Conservation (phyloP, 2,329 filamentous ascomycete species). For the Chaetomium sp. region DNA sequence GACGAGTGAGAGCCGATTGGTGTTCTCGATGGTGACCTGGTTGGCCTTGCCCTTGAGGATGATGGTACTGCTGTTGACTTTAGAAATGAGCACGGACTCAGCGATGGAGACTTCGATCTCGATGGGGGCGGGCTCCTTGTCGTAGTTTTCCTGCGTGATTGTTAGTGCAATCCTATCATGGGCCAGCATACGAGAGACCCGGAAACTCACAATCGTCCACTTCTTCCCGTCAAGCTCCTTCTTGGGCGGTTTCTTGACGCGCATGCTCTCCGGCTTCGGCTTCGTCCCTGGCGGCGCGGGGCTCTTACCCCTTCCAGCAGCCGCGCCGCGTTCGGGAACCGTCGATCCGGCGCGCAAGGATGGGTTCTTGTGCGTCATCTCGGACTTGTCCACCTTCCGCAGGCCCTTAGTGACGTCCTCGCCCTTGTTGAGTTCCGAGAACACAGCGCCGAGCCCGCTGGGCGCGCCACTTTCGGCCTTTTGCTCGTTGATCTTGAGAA, state of each 20-base stretch:
- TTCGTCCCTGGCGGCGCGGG: slow-evolving; percentile 85
- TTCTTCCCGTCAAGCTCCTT: slow-evolving; percentile 84
- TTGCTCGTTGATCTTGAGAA: slow-evolving; percentile 52
- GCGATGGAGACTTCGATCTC: slow-evolving; percentile 75
- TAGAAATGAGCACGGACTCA: slow-evolving; percentile 86
- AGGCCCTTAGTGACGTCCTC: slow-evolving; percentile 80
- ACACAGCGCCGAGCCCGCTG: slow-evolving; percentile 76
- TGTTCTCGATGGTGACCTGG: slow-evolving; percentile 94
- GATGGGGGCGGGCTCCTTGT: slow-evolving; percentile 65
- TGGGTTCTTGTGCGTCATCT: slow-evolving; percentile 99
- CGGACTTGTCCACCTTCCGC: slow-evolving; percentile 85
- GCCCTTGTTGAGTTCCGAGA: slow-evolving; percentile 85
- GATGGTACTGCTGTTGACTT: slow-evolving; percentile 85
- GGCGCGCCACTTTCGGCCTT: slow-evolving; percentile 39
- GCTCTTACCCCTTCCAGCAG: slow-evolving; percentile 62
- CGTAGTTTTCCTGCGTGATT: slow-evolving; percentile 70
- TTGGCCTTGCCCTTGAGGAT: slow-evolving; percentile 91
- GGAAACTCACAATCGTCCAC: slow-evolving; percentile 67
- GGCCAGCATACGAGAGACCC: not conserved
- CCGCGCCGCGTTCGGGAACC: slow-evolving; percentile 54
- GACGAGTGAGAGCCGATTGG: slow-evolving; percentile 72
- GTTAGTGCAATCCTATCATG: not conserved
- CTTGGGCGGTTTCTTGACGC: slow-evolving; percentile 71
- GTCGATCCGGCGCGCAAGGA: slow-evolving; percentile 66
- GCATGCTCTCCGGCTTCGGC: slow-evolving; percentile 79